A percentile compares a stretch with the other conserved stretches of the same genome.
phyloP scores from a whole-genome alignment of 495 filamentous ascomycete species.

The Paragyromitra xinjiangensis region DNA sequence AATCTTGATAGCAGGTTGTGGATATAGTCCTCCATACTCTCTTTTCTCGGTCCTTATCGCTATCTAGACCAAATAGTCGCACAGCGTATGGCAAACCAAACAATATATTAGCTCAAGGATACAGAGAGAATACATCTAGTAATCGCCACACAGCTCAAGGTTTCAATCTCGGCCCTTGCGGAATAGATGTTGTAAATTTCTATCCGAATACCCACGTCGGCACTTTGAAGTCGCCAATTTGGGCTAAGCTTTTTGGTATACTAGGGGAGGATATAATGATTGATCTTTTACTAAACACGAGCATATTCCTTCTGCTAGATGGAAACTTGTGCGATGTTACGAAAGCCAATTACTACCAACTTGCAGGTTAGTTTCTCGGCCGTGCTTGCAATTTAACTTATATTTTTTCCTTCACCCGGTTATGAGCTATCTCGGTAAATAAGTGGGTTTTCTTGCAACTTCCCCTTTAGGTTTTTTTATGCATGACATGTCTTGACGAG shows the following conservation, averaged over 20 bases:
- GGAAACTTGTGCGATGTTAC: conserved; percentile 61
- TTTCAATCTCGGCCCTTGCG: conserved; percentile 36
- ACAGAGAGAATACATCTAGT: conserved; percentile 17
- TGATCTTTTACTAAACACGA: conserved; percentile 78
- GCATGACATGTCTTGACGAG: conserved; percentile 57
- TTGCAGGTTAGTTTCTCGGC: conserved; percentile 70
- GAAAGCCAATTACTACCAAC: conserved; percentile 74
- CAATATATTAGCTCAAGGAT: conserved; percentile 55
- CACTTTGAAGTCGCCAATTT: conserved; percentile 73
- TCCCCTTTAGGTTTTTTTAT: conserved; percentile 39
- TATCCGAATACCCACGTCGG: conserved; percentile 76
- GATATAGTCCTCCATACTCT: conserved; percentile 82
- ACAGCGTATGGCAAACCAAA: conserved; percentile 55
- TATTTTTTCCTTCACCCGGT: conserved; percentile 22
- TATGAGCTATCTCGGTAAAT: conserved; percentile 38
- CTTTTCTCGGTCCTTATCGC: conserved; percentile 66
- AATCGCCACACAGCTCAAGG: conserved; percentile 57
- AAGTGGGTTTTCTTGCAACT: conserved; percentile 38
- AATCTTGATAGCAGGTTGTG: conserved; percentile 69
- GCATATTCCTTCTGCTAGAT: conserved; percentile 74
- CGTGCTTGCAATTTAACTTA: conserved; percentile 40
- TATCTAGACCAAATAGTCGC: conserved; percentile 51
- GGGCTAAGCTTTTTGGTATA: conserved; percentile 78
- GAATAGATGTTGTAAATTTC: conserved; percentile 63
- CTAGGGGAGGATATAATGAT: conserved; percentile 85